Evolutionary conservation across 2,329 filamentous ascomycete genomes (phyloP).

Genomic region (Thielaviopsis ethacetica): DNA sequence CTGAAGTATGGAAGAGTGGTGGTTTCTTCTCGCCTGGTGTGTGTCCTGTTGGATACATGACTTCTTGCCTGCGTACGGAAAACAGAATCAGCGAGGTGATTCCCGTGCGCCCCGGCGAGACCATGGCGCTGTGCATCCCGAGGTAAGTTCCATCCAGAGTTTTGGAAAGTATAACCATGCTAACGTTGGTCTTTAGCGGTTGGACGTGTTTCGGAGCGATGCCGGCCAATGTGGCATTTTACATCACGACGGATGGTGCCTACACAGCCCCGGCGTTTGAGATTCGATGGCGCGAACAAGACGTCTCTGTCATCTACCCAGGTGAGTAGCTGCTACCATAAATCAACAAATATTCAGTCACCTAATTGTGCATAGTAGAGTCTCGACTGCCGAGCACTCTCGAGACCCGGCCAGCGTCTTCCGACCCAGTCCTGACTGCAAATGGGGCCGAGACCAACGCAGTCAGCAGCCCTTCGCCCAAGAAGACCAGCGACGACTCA

Average conservation of each 20-base stretch:
- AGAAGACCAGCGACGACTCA: neutral
- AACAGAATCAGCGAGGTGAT: slow-evolving; percentile 12
- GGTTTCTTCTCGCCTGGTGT: slow-evolving; percentile 19
- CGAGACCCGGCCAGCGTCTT: neutral
- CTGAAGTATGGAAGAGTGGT: slow-evolving; percentile 15
- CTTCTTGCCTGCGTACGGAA: slow-evolving; percentile 16
- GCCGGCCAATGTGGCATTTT: slow-evolving; percentile 15
- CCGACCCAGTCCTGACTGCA: neutral
- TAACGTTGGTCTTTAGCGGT: neutral
- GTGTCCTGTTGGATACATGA: slow-evolving; percentile 17
- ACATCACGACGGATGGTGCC: slow-evolving; percentile 13
- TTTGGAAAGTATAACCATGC: neutral
- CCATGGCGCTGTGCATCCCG: slow-evolving; percentile 17
- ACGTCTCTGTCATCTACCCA: slow-evolving; percentile 7
- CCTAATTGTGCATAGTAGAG: neutral
- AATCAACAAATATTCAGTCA: neutral
- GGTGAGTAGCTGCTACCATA: neutral
- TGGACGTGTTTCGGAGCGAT: slow-evolving; percentile 11
- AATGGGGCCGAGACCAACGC: neutral
- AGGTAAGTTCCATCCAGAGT: slow-evolving; percentile 11
- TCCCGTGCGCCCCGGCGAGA: slow-evolving; percentile 16
- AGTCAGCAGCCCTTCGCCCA: neutral
- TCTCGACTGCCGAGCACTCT: neutral
- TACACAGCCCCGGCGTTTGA: slow-evolving; percentile 19
- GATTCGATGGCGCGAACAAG: slow-evolving; percentile 17